Percentiles rank a stretch among this genome's conserved stretches.
These are phyloP conservation scores for Candida chilensis DNA, from an alignment of 805 yeast genomes.

Conservation along the genomic window DNA sequence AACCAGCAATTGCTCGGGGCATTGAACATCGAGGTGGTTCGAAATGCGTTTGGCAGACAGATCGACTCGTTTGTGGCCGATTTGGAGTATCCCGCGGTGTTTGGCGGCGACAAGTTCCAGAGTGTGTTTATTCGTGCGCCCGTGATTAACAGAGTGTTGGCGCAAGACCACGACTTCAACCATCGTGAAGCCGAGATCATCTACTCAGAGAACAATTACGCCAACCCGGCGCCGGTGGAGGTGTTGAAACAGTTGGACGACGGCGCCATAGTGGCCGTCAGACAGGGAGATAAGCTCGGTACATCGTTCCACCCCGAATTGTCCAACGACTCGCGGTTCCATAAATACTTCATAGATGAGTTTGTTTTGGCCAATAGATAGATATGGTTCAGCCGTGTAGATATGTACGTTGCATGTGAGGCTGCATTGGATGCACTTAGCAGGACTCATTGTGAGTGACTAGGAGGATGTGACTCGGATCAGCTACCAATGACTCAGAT, in stretches of 20 bases:
- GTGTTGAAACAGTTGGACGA: conserved; percentile 27
- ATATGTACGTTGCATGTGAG: too few relatives aligned
- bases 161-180: conserved; percentile 2
- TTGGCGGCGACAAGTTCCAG: conserved; percentile 16
- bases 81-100: conserved; percentile 17
- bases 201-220: conserved; percentile 12
- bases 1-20: conserved; percentile 56
- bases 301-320: conserved; percentile 81
- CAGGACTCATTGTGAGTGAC: too few relatives aligned
- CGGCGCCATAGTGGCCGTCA: conserved; percentile 57
- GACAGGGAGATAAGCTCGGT: conserved; percentile 58
- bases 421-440: too few relatives aligned
- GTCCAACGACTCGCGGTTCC: conserved; percentile 48
- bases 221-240: conserved; percentile 21
- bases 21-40: conserved; percentile 48
- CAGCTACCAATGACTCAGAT: too few relatives aligned
- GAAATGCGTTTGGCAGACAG: conserved; percentile 80
- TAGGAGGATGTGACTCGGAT: too few relatives aligned
- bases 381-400: too few relatives aligned
- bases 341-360: conserved; percentile 59
- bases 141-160: conserved; percentile 31
- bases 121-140: conserved; percentile 73
- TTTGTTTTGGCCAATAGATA: conserved; percentile 45
- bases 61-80: conserved; percentile 48
- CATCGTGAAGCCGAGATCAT: conserved; percentile 7